Conservation (phyloP, 306 rosid species). For the Quercus ilex region DNA sequence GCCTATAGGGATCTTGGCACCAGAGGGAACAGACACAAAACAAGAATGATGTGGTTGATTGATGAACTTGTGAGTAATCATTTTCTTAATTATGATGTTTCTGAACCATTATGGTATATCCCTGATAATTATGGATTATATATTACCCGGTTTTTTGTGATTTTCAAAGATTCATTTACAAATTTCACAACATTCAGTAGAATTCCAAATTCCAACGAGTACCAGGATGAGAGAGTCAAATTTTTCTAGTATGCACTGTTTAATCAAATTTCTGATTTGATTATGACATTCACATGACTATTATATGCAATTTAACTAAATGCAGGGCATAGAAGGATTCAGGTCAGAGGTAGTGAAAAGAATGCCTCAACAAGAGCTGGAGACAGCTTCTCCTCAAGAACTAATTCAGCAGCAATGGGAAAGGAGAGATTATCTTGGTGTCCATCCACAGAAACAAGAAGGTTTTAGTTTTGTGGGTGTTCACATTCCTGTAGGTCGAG, state of each 20-base stretch:
- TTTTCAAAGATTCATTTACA: neutral
- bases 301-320: neutral
- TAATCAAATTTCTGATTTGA: neutral
- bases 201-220: neutral
- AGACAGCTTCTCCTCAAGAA: constrained; percentile 71
- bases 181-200: too few relatives aligned
- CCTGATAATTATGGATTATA: neutral
- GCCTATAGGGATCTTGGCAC: constrained; percentile 85
- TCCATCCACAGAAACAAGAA: constrained; percentile 83
- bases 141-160: neutral
- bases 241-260: neutral
- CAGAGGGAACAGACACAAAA: constrained; percentile 86
- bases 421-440: constrained; percentile 84
- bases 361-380: constrained; percentile 60
- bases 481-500: constrained; percentile 90
- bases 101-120: neutral
- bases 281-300: neutral
- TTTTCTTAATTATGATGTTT: neutral
- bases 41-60: constrained; percentile 98
- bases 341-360: constrained; percentile 86
- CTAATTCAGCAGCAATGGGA: constrained; percentile 68
- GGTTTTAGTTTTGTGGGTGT: constrained; percentile 74
- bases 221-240: neutral
- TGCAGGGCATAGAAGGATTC: constrained; percentile 89
- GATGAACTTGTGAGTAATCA: constrained; percentile 71